These are phyloP conservation scores for Bipolaris sorokiniana DNA, from an alignment of 2,329 filamentous ascomycete genomes.

Conservation along the genomic window DNA sequence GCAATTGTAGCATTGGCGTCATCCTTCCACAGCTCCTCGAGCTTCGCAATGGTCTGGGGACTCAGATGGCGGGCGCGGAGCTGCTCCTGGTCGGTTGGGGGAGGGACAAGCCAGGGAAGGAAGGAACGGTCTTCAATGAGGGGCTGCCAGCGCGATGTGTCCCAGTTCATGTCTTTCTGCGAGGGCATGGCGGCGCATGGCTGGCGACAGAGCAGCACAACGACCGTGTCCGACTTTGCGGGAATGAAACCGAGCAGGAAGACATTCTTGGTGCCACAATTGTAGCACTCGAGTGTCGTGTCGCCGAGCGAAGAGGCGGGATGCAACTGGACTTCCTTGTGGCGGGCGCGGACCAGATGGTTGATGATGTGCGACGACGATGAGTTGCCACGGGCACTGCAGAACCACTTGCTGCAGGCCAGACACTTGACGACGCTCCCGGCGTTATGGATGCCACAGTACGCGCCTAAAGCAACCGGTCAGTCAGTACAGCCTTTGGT, in stretches of 20 bases:
- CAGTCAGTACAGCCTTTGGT: neutral
- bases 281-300: conserved; percentile 97
- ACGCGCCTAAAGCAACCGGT: conserved; percentile 61
- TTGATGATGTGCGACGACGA: conserved; percentile 98
- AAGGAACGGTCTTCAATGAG: conserved; percentile 97
- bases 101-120: conserved; percentile 86
- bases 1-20: conserved; percentile 86
- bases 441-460: conserved; percentile 96
- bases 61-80: conserved; percentile 91
- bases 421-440: conserved; percentile 96
- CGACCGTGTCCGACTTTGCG: conserved; percentile 97
- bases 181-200: conserved; percentile 94
- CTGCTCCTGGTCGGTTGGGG: conserved; percentile 92
- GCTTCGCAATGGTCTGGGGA: conserved; percentile 90
- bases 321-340: conserved; percentile 98
- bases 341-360: conserved; percentile 92
- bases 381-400: conserved; percentile 93
- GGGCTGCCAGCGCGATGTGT: conserved; percentile 96
- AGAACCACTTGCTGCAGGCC: conserved; percentile 98
- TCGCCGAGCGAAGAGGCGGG: conserved; percentile 91
- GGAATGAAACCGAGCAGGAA: conserved; percentile 98
- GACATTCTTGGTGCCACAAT: conserved; percentile 99
- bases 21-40: conserved; percentile 99
- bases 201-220: conserved; percentile 94
- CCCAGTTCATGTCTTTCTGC: conserved; percentile 99